These are phyloP conservation scores for Cyclaneusma minus DNA, from an alignment of 2,329 filamentous ascomycete species.

Conservation along the genomic window DNA sequence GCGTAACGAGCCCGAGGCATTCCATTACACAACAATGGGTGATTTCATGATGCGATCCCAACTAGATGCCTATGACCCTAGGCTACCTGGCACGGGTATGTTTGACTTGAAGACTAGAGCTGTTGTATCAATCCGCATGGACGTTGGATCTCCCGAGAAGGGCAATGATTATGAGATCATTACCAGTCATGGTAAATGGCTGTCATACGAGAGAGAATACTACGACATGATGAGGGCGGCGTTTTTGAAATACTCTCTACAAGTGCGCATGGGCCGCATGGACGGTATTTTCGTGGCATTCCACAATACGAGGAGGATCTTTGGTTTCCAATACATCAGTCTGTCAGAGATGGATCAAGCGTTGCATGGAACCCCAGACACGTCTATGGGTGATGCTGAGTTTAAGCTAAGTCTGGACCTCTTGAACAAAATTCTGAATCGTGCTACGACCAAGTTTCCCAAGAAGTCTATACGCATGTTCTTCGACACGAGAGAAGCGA, in stretches of 20 bases:
- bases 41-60: constrained; percentile 93
- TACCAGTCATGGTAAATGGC: constrained; percentile 57
- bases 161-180: constrained; percentile 82
- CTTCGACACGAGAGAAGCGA: constrained; percentile 56
- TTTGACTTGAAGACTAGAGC: constrained; percentile 95
- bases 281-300: constrained; percentile 96
- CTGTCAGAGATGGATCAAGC: constrained; percentile 78
- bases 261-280: constrained; percentile 96
- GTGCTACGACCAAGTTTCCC: constrained; percentile 61
- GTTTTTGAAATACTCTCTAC: constrained; percentile 91
- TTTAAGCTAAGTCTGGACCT: constrained; percentile 70
- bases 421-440: constrained; percentile 65
- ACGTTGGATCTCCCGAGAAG: constrained; percentile 52
- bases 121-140: constrained; percentile 84
- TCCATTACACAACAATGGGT: constrained; percentile 73
- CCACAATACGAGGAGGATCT: constrained; percentile 89
- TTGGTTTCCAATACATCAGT: constrained; percentile 91
- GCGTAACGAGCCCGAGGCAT: constrained; percentile 58
- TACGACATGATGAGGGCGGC: constrained; percentile 92
- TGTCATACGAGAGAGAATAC: constrained; percentile 91
- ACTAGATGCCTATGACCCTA: constrained; percentile 74
- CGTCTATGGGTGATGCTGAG: constrained; percentile 60
- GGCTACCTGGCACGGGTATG: constrained; percentile 80
- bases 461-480: constrained; percentile 62
- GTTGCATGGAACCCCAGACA: constrained; percentile 63